These are phyloP conservation scores for Musa beccarii DNA, from an alignment of 176 grass and related monocot genomes.

Conservation along the genomic window DNA sequence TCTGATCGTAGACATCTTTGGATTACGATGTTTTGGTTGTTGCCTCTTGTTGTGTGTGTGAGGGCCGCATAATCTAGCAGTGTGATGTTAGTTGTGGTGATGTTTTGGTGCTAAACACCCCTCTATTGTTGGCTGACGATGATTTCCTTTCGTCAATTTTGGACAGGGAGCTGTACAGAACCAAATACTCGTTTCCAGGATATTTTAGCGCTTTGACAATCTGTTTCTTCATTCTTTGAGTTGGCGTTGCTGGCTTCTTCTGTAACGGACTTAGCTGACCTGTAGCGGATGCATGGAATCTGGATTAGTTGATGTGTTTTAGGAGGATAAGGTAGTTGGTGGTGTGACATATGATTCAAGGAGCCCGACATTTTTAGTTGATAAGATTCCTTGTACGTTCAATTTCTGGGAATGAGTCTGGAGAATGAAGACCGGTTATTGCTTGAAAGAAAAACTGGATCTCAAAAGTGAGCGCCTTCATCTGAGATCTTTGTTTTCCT, in stretches of 20 bases:
- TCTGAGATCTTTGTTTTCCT: neutral
- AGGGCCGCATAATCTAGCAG: too few species aligned
- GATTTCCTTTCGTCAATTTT: neutral
- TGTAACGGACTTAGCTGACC: neutral
- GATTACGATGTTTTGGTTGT: neutral
- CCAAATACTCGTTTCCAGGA: neutral
- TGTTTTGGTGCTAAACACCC: neutral
- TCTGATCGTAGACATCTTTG: neutral
- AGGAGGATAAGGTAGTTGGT: neutral
- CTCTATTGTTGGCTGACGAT: neutral
- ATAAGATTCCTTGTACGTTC: neutral
- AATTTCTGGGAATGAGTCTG: conserved; percentile 32
- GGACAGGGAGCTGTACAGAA: conserved; percentile 8
- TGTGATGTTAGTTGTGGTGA: neutral
- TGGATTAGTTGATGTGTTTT: neutral
- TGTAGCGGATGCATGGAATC: neutral
- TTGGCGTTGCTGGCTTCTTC: conserved; percentile 9
- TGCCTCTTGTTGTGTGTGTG: neutral
- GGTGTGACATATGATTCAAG: neutral
- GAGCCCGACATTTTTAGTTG: neutral
- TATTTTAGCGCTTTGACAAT: neutral
- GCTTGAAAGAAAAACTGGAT: conserved; percentile 15
- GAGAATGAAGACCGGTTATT: conserved; percentile 22
- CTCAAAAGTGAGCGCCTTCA: conserved; percentile 24
- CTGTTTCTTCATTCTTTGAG: neutral